Percentiles rank a stretch among this genome's conserved stretches.
Evolutionary conservation across 2,329 filamentous ascomycete genomes (phyloP).

Genomic region (Blastomyces parvus): DNA sequence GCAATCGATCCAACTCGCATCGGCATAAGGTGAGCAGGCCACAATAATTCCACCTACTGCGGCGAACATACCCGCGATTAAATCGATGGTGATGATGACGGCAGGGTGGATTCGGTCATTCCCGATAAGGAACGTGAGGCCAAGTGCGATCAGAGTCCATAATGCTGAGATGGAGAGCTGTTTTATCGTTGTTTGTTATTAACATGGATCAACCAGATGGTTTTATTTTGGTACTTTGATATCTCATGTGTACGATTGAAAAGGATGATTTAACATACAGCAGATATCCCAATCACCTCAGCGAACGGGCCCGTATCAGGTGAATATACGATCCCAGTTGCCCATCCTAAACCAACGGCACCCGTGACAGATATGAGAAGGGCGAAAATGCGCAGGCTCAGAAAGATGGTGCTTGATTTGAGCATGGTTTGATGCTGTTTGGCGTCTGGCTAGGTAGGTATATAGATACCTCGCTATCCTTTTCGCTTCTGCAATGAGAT

Average conservation of each 20-base stretch:
- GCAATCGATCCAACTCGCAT: constrained; percentile 6
- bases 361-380: constrained; percentile 1
- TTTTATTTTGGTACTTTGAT: not conserved
- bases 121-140: not conserved
- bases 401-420: constrained; percentile 1
- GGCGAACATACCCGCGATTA: constrained; percentile 18
- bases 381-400: constrained; percentile 2
- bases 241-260: not conserved
- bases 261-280: not conserved
- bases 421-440: not conserved
- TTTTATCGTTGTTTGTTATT: not conserved
- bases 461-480: not conserved
- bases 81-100: constrained; percentile 17
- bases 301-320: constrained; percentile 1
- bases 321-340: constrained; percentile 3
- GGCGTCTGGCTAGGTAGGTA: no score
- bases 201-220: no score
- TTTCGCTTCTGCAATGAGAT: not conserved
- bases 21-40: constrained; percentile 3
- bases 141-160: constrained; percentile 4
- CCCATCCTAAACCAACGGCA: constrained; percentile 9
- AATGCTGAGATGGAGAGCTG: constrained; percentile 3
- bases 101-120: constrained; percentile 2
- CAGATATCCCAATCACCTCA: not conserved
- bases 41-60: constrained; percentile 11